Base-by-base conservation (phyloP, 192 early-diverging fungal species). In the Dissophora globulifera region DNA sequence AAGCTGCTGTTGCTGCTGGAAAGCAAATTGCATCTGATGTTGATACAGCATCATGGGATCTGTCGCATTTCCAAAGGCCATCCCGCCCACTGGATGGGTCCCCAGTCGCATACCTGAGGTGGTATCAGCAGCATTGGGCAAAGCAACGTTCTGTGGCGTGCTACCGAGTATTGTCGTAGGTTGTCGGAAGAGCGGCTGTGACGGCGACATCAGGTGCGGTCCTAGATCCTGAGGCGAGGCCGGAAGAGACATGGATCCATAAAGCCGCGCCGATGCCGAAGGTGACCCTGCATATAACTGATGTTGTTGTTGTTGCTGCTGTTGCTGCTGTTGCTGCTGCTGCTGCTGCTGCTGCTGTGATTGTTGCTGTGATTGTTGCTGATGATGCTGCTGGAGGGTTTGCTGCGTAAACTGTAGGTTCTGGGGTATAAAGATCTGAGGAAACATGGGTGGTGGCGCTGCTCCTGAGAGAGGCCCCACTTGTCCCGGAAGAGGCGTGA, bases 191-290 rank as follows among this genome's bases (percentile, higher is more conserved):
- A 46, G 27, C 27, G 23, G 23, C 13, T 54, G 50, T 2, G 53
- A 57, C 17, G 54, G 22, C 30, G n/a, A n/a, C n/a, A 58, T 11
- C 38, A 58, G n/a, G 7, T 56, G 56, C 7, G 57, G 55, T 3
- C 20, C 13, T 20, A 53, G 2, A 54, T 65, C 62, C 43, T 64
- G 62, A 15, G 70, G 70, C 1, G 67, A 69, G 20, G 67, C 50
- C 25, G 67, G 67, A 10, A 69, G 67, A 1, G 67, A 69, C 22
- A 60, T 52, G 12, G 67, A 61, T 26, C 51, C 51, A 40, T 55
- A 59, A 9, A 35, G 51, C 0, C 67, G 58, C 4, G 51, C n/a
- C 6, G 62, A 26, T 0, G 26, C 38, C 35, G n/a, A n/a, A n/a
- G 58, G 12, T 48, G 35, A 38, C 13, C 17, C 26, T 54, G 51